These are phyloP conservation scores for Phaeolepiota aurea DNA, from an alignment of 768 basidiomycete genomes.

Conservation along the genomic window DNA sequence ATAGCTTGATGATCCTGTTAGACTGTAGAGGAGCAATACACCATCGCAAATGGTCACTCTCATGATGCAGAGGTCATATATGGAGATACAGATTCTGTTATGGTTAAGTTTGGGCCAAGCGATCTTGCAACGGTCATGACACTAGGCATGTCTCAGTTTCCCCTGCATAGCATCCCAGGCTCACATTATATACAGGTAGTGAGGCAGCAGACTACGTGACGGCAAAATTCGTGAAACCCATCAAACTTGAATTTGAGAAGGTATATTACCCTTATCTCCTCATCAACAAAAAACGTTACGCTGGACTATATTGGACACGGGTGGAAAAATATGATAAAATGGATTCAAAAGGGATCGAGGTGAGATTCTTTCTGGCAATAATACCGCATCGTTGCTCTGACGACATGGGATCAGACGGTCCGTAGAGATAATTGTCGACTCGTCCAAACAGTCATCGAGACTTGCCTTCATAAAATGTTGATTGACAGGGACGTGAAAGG, in stretches of 20 bases:
- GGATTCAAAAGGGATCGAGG: conserved; percentile 99
- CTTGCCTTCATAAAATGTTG: conserved; percentile 95
- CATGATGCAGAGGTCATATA: conserved; percentile 95
- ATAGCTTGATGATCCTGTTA: conserved; percentile 14
- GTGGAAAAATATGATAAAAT: conserved; percentile 97
- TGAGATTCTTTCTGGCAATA: conserved; percentile 24
- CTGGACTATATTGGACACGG: conserved; percentile 96
- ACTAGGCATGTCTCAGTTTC: conserved; percentile 47
- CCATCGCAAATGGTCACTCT: conserved; percentile 71
- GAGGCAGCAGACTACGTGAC: conserved; percentile 94
- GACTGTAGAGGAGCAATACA: conserved; percentile 90
- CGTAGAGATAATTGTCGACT: conserved; percentile 98
- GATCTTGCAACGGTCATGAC: conserved; percentile 87
- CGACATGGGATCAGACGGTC: conserved; percentile 59
- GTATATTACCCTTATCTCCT: conserved; percentile 97
- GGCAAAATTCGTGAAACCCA: conserved; percentile 84
- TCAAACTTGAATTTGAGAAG: conserved; percentile 99
- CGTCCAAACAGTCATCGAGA: conserved; percentile 96
- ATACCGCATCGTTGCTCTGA: no score
- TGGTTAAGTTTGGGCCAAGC: conserved; percentile 92
- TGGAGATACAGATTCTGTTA: conserved; percentile 98
- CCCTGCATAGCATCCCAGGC: background rate
- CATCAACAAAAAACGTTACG: conserved; percentile 98
- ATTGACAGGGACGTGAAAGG: conserved; percentile 92
- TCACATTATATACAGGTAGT: conserved; percentile 44